Evolutionary conservation across 345 rosid genomes (phyloP), one percentile per base, ranked within the genome.

Genomic region (Aethionema arabicum): DNA sequence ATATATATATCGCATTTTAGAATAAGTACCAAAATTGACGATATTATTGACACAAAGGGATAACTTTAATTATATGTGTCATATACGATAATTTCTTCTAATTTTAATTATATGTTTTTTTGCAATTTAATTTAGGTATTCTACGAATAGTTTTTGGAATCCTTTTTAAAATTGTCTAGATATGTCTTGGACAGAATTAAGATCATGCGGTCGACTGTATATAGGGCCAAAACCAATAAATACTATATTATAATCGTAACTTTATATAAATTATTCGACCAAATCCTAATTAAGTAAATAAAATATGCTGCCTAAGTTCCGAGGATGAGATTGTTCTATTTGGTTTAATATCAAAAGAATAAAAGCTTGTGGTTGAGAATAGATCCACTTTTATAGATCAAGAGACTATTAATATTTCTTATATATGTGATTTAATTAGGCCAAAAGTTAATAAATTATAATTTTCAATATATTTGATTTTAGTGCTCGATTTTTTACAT

Each of bases 201-300:
- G 52, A 43, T 64, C 35, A 54, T 38, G 72, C 65, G 49, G 72
- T 59, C 46, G 51, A 59, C 66, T 67, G 64, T 67, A 30, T 37
- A 39, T 44, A 53, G 30, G 68, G 47, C 68, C 52, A 47, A 61
- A 43, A 61, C 9, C 30, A 12, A 44, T 40, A 59, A 49, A 50
- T 41, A 56, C 36, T 37, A 46, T 47, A 55, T 31, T 27, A 31
- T 40, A 29, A 30, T 31, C 29, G 52, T 68, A 8, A 8, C 7
- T 36, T 33, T 52, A 35, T 57, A 13, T 35, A 27, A 52, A 42
- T 51, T 59, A 27, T 60, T 51, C 58, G 44, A 59, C 13, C 54
- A 53, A 29, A 60, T 59, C 60, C 13, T 43, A 1, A 1, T 21
- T 21, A 21, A 21, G 27, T 21, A 21, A 21, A 21, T 21, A 52